Base-by-base conservation (phyloP, 192 early-diverging fungal species). In the Coemansia sp. region DNA sequence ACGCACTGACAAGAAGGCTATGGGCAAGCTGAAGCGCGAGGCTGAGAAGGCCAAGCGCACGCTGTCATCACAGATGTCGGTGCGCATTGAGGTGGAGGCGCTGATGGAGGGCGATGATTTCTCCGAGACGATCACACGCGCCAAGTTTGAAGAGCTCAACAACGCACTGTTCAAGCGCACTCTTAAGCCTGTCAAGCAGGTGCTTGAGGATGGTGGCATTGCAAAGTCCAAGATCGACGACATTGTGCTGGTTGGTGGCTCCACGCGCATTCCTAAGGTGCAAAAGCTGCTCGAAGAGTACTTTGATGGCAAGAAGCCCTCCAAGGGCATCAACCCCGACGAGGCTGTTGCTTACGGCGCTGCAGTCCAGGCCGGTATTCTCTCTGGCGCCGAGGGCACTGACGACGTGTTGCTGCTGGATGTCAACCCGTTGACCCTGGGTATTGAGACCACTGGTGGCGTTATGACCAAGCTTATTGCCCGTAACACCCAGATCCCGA, bases 341-440 rank as follows among this genome's bases (percentile, higher is more conserved):
- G 96, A 98, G 85, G 96, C 94, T 69, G 96, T 98, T 61, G 96
- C 96, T 51, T 96, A 93, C 68, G 96, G 96, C 85, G 96, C 96
- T 54, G 94, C 96, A 58, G 92, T 98, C 59, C 94, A 96, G 84
- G 96, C 89, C 59, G 96, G 90, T 81, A 89, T 95, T 64, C 85
- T 96, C 64, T 82, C 84, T 68, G 93, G 93, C 65, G 87, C 90
- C 50, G 69, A 84, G 64, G 73, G 81, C 53, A 83, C 85, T 32
- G 69, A 82, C 41, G 83, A 87, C 25, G 72, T 97, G 53, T 69
- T 96, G 58, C 83, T 97, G 44, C 83, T 98, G 63, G 95, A 98
- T 74, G 94, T 97, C 59, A 93, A 90, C 90, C 95, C 95, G 54
- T 85, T 98, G 74, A 94, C 94, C 49, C 92, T 96, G 67, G 96